Evolutionary conservation across 371 early-diverging fungal genomes (phyloP).

Genomic region (Mortierella sp.): DNA sequence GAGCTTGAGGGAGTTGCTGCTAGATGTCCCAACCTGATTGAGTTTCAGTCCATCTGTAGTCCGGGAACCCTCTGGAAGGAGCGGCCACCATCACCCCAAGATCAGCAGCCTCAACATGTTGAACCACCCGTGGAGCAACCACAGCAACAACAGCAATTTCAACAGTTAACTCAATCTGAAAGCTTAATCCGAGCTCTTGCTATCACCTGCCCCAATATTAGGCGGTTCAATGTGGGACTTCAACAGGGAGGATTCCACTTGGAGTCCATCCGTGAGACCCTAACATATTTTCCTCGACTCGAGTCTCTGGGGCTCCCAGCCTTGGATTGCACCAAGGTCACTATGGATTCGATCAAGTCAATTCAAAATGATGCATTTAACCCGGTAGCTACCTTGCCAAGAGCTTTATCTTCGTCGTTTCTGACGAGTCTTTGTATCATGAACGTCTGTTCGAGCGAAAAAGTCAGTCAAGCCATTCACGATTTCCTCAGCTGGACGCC

Average conservation of each 20-base stretch:
- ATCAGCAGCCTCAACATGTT: not conserved
- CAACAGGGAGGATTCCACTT: slow-evolving; percentile 51
- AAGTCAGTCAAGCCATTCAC: slow-evolving; percentile 46
- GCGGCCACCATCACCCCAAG: not conserved
- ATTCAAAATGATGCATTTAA: slow-evolving; percentile 5
- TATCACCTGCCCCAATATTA: slow-evolving; percentile 18
- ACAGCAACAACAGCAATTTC: not conserved
- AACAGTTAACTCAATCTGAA: not conserved
- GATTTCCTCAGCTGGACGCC: slow-evolving; percentile 53
- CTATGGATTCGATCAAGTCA: slow-evolving; percentile 42
- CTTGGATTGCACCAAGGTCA: slow-evolving; percentile 39
- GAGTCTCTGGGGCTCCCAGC: slow-evolving; percentile 40
- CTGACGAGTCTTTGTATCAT: slow-evolving; percentile 43
- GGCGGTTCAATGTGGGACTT: slow-evolving; percentile 33
- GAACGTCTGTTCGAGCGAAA: slow-evolving; percentile 48
- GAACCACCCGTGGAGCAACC: not conserved
- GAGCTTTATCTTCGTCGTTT: not conserved
- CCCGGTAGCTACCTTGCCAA: not conserved
- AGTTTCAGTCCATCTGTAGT: slow-evolving; percentile 40
- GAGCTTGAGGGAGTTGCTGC: slow-evolving; percentile 26
- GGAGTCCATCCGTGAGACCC: slow-evolving; percentile 30
- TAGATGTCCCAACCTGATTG: slow-evolving; percentile 43
- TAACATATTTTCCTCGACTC: slow-evolving; percentile 24
- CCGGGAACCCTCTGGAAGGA: slow-evolving; percentile 35
- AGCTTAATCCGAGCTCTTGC: slow-evolving; percentile 32